Evolutionary conservation across 148 eudicot species (phyloP), one percentile per base, ranked within the genome.

Genomic region (Heliamphora exappendiculata): DNA sequence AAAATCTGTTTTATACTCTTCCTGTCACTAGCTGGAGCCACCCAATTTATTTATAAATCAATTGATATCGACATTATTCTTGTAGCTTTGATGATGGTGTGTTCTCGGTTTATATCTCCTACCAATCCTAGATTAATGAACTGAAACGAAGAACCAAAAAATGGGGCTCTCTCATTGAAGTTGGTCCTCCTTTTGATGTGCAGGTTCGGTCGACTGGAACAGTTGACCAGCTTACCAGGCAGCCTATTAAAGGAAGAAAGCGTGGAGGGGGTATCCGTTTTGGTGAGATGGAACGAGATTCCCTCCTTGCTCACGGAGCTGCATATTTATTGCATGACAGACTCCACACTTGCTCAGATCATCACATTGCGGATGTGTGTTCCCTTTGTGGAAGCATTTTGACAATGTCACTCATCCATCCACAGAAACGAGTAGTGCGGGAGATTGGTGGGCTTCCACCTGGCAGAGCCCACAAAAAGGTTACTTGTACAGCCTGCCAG

Each of bases 281-380:
- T 62, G 98, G 98, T 42, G 98, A 94, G 79, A 94, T 94, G 98
- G 98, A 94, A 78, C 83, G 98, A 54, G 98, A 94, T 45, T 89
- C 98, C 3, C 86, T 94, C 80, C 89, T 94, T 41, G 98, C 98
- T 42, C 98, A 94, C 29, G 98, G 98, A 9, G 97, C 98, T 20
- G 90, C 98, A 22, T 94, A 94, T 78, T 76, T 90, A 36, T 77
- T 94, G 67, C 96, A 94, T 34, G 98, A 94, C 75, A 84, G 98
- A 76, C 87, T 94, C 41, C 96, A 94, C 81, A 88, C 80, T 44
- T 88, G 96, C 75, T 94, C 98, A 0, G 98, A 94, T 75, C 87
- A 92, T 82, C 98, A 94, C 81, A 76, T 94, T 9, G 98, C 98
- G 0, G 97, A 92, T 45, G 91, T 94, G 55, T 94, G 98, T 76